Conservation (phyloP, 768 basidiomycete species). For the Podaxis carcinomalis region DNA sequence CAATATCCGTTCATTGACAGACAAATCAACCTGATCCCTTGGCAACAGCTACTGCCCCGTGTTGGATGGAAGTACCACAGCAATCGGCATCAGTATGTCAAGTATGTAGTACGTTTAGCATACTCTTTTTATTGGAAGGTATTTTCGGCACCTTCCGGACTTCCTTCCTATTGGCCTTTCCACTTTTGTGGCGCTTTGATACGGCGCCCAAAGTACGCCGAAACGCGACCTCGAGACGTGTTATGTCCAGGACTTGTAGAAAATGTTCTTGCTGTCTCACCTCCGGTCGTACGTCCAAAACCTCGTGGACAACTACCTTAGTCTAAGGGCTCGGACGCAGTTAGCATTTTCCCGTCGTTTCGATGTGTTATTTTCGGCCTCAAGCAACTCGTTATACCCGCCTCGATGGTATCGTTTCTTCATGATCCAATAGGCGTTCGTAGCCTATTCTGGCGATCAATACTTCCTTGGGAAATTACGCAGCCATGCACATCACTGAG, state of each 20-base stretch:
- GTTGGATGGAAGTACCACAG: background rate
- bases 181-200: background rate
- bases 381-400: background rate
- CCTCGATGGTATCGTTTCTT: background rate
- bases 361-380: background rate
- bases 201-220: background rate
- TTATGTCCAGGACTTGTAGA: background rate
- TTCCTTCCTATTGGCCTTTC: background rate
- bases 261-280: background rate
- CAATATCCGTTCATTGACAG: background rate
- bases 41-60: background rate
- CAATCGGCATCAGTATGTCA: background rate
- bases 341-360: conserved; percentile 1
- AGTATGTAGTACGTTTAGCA: background rate
- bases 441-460: background rate
- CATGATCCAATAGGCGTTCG: background rate
- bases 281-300: background rate
- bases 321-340: background rate
- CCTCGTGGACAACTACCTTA: background rate
- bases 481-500: background rate
- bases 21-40: background rate
- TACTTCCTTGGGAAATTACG: background rate
- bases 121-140: background rate
- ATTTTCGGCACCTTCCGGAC: background rate
- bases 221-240: background rate